Percentiles rank a stretch among this genome's conserved stretches.
Conservation (phyloP, 2,329 filamentous ascomycete genomes). For the Lasiodiplodia sp. region DNA sequence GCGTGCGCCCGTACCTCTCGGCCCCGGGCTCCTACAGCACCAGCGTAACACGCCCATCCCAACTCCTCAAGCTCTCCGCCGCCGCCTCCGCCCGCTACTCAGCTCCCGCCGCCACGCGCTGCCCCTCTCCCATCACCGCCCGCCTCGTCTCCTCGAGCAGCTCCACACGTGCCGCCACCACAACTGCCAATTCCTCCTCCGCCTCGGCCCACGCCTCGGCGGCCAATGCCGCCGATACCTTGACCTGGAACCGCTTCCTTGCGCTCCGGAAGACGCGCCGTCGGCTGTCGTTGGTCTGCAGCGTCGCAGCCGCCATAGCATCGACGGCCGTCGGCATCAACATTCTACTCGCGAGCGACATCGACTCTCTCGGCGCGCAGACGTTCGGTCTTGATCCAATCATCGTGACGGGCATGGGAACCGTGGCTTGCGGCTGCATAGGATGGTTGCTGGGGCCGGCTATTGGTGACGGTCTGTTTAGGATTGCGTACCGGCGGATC, state of each 20-base stretch:
- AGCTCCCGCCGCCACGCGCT: not conserved
- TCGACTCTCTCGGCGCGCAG: constrained; percentile 70
- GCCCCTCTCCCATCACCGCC: constrained; percentile 5
- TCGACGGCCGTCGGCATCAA: constrained; percentile 69
- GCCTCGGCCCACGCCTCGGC: not conserved
- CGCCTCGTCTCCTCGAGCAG: constrained; percentile 14
- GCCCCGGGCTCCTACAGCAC: constrained; percentile 20
- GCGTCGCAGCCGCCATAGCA: constrained; percentile 68
- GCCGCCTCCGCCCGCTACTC: not conserved
- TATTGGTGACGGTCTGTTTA: constrained; percentile 67
- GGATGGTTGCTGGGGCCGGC: constrained; percentile 29
- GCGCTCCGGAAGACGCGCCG: constrained; percentile 84
- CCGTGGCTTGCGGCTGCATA: constrained; percentile 64
- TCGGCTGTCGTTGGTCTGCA: constrained; percentile 81
- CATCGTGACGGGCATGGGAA: constrained; percentile 81
- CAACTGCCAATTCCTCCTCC: constrained; percentile 1
- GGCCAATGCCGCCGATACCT: constrained; percentile 35
- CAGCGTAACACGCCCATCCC: constrained; percentile 5
- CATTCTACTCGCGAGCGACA: constrained; percentile 73
- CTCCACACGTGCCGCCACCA: constrained; percentile 10
- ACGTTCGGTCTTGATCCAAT: constrained; percentile 88
- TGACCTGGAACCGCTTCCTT: constrained; percentile 90
- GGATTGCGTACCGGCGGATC: constrained; percentile 73
- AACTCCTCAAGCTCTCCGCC: constrained; percentile 10
- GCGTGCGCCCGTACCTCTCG: constrained; percentile 21